Conservation (phyloP, 2,329 filamentous ascomycete genomes). For the Stagonosporopsis rhizophila region DNA sequence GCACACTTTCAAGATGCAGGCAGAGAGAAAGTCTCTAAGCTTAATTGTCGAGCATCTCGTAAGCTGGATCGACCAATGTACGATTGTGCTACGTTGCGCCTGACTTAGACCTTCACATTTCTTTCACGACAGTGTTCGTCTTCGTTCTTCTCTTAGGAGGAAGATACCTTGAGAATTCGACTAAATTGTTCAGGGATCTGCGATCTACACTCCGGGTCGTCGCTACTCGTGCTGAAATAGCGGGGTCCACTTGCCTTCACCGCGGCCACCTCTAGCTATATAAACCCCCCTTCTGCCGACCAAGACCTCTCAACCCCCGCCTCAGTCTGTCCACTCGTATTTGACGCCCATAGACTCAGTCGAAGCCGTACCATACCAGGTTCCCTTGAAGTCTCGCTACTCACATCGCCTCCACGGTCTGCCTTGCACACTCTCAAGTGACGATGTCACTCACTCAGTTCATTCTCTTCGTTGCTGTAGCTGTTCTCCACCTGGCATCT, state of each 20-base stretch:
- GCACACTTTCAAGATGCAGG: too few species aligned
- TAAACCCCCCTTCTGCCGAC: not conserved
- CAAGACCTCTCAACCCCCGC: too few species aligned
- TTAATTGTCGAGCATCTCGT: not conserved
- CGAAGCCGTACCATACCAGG: not conserved
- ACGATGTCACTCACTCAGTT: not conserved
- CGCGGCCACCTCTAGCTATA: not conserved
- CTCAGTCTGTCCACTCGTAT: not conserved
- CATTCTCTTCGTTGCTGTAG: not conserved
- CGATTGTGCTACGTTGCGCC: not conserved
- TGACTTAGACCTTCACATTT: not conserved
- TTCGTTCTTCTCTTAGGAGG: not conserved
- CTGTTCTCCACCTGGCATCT: not conserved
- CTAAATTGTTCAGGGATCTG: too few species aligned
- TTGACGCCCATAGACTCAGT: not conserved
- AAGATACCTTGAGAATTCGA: not conserved
- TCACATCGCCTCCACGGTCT: not conserved
- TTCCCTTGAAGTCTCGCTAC: not conserved
- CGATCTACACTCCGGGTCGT: not conserved
- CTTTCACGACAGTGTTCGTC: not conserved
- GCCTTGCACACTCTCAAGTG: not conserved
- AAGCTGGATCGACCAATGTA: not conserved
- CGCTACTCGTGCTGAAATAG: not conserved
- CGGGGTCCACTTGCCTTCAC: not conserved
- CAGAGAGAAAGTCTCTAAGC: too few species aligned